A percentile compares a stretch with the other conserved stretches of the same genome.
Conservation (phyloP, 2,329 filamentous ascomycete species). For the Proliferodiscus dingleyae region DNA sequence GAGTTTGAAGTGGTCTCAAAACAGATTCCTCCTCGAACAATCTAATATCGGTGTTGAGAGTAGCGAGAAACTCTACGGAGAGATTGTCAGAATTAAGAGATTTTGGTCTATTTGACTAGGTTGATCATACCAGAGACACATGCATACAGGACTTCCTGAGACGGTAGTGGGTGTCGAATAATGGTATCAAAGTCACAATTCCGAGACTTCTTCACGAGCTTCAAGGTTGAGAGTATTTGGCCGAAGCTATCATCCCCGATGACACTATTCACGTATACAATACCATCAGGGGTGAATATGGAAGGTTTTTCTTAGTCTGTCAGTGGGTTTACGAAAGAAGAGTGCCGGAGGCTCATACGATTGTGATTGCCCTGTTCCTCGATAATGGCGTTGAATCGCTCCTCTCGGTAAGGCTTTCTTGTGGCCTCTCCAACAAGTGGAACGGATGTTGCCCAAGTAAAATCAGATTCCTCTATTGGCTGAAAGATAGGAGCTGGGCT, state of each 20-base stretch:
- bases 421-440: not conserved
- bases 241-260: conserved; percentile 14
- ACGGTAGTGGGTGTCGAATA: conserved; percentile 6
- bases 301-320: conserved; percentile 6
- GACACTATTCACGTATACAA: conserved; percentile 10
- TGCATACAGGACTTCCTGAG: conserved; percentile 3
- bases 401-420: conserved; percentile 1
- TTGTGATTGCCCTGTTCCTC: not conserved
- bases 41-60: conserved; percentile 7
- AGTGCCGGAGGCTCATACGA: not conserved
- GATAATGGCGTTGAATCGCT: not conserved
- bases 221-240: conserved; percentile 6
- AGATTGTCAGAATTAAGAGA: not conserved
- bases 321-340: not conserved
- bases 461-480: conserved; percentile 7
- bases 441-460: conserved; percentile 1
- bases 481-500: not conserved
- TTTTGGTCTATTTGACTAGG: not conserved
- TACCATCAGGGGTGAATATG: conserved; percentile 13
- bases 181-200: conserved; percentile 7
- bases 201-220: not conserved
- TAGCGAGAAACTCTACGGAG: conserved; percentile 2
- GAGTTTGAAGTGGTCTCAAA: conserved; percentile 6
- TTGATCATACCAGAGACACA: conserved; percentile 5
- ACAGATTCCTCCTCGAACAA: conserved; percentile 9